A percentile compares a stretch with the other conserved stretches of the same genome.
These are phyloP conservation scores for Phtheirospermum japonicum DNA, from an alignment of 257 asterid species.

Conservation along the genomic window DNA sequence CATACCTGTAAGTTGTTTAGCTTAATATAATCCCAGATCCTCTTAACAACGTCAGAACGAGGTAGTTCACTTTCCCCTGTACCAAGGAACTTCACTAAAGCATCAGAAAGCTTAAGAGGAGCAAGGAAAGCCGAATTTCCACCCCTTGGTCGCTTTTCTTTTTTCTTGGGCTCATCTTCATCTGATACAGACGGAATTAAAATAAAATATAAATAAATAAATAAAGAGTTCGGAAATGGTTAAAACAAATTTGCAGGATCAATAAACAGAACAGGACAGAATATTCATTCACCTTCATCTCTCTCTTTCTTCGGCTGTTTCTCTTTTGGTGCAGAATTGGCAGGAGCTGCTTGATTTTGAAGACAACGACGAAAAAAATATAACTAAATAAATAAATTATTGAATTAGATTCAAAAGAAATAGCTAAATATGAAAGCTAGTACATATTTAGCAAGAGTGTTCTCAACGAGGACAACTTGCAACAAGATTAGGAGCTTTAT, in stretches of 20 bases:
- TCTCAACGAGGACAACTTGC: conserved; percentile 17
- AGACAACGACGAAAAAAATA: no score
- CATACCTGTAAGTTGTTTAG: conserved; percentile 80
- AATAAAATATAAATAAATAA: not conserved
- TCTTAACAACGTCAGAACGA: conserved; percentile 68
- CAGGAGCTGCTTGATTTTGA: conserved; percentile 31
- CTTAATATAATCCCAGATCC: conserved; percentile 88
- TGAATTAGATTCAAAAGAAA: conserved; percentile 11
- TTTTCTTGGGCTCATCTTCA: conserved; percentile 57
- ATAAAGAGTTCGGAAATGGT: no score
- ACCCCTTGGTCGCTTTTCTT: no score
- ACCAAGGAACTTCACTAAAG: no score
- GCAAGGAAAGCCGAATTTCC: no score
- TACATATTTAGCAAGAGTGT: conserved; percentile 10
- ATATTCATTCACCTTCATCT: conserved; percentile 70
- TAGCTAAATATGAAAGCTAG: not conserved
- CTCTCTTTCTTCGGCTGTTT: conserved; percentile 60
- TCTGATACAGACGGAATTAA: conserved; percentile 37
- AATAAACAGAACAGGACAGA: no score
- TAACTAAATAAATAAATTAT: conserved; percentile 13
- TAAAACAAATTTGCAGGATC: no score
- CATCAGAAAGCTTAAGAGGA: no score
- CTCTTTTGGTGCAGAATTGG: conserved; percentile 48
- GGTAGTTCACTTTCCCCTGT: conserved; percentile 75
- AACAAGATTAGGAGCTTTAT: conserved; percentile 13